Base-by-base conservation (phyloP, 2,329 filamentous ascomycete species). In the Monascus ruber region DNA sequence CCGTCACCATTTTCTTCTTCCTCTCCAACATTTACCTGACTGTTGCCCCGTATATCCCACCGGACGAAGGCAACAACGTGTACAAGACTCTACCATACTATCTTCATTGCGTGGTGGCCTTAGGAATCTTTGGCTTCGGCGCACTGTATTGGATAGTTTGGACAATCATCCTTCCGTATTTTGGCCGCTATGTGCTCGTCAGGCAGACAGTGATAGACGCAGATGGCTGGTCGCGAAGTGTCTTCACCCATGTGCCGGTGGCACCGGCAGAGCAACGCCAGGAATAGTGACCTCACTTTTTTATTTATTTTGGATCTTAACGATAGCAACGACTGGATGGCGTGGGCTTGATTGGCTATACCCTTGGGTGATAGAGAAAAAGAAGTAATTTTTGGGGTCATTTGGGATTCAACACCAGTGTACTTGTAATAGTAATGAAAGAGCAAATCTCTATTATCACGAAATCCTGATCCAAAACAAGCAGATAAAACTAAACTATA, bases 161-260 rank as follows among this genome's bases (percentile, higher is more conserved):
- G 71, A 68, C 70, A 1, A 53, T 69, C 6, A 36, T 73, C 5
- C 42, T 72, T 42, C 71, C 71, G 1, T 60, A 63, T 37, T 36
- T 58, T 25, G 60, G 60, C 9, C 46, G 51, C 10, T 66, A 82
- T 49, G 66, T 74, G 48, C 64, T 83, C 6, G 66, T 76, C 2
- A 68, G 72, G 40, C 71, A 78, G 56, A 66, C 62, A 0, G 55
- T 69, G 2, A 56, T 80, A 5, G 73, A 77, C 43, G 67, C 74
- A 33, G 77, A 81, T 53, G 77, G 78, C 1, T 81, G 78, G 78
- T 76, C 77, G 47, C 64, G 73, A 27, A 74, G 63, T 39, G 65
- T 73, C 2, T 79, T 79, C 50, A 58, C 65, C 2, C 65, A 54
- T 41, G 54, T 64, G 44, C 70, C 72, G 5, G 29, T 52, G 28